Evolutionary conservation across 352 stramenopile species (phyloP).

Genomic region (Phytophthora pluvialis): DNA sequence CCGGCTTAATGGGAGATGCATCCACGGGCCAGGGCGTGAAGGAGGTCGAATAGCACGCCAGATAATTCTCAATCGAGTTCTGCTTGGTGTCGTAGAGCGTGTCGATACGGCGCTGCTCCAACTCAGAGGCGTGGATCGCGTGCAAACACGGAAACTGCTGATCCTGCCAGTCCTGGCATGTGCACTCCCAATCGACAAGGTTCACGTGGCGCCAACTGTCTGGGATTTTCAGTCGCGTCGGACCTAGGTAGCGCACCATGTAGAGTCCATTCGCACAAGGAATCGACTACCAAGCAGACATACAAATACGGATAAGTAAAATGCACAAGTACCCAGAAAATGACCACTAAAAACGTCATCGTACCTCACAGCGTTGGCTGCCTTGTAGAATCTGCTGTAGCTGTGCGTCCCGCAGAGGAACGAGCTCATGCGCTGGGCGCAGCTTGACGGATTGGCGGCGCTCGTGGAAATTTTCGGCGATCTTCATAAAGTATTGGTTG

Average conservation of each 20-base stretch:
- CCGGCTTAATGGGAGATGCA: constrained; percentile 44
- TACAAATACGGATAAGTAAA: constrained; percentile 17
- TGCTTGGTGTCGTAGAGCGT: constrained; percentile 72
- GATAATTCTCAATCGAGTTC: constrained; percentile 74
- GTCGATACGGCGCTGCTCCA: constrained; percentile 77
- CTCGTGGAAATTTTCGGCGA: constrained; percentile 75
- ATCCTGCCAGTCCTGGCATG: constrained; percentile 84
- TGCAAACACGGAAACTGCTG: constrained; percentile 80
- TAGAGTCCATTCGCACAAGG: constrained; percentile 79
- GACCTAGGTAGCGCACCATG: constrained; percentile 78
- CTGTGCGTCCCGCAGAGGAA: constrained; percentile 65
- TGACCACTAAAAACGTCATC: constrained; percentile 4
- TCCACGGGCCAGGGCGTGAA: constrained; percentile 77
- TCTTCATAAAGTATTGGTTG: constrained; percentile 77
- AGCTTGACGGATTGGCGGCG: constrained; percentile 62
- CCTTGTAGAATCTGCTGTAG: constrained; percentile 74
- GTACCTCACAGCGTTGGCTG: constrained; percentile 83
- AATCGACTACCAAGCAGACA: constrained; percentile 56
- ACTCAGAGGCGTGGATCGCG: constrained; percentile 72
- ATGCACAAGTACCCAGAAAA: neutral
- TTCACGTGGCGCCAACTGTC: constrained; percentile 83
- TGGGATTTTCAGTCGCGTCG: constrained; percentile 58
- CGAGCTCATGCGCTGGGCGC: constrained; percentile 62
- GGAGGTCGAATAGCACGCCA: constrained; percentile 57
- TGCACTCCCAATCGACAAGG: constrained; percentile 77